Conservation (phyloP, 1,139 yeast species). For the Suhomyces bokatorum region DNA sequence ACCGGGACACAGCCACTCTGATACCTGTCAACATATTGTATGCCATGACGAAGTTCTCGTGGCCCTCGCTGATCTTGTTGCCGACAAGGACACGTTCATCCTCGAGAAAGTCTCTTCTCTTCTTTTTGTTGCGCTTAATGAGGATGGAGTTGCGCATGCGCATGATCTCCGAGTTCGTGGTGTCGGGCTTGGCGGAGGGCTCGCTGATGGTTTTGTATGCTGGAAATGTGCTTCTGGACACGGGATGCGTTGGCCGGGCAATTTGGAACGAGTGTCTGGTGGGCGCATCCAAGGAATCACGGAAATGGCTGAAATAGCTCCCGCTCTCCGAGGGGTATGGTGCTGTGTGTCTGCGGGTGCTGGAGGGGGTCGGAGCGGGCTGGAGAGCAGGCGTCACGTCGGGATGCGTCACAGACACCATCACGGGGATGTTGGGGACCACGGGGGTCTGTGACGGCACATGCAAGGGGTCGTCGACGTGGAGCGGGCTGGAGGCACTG, state of each 20-base stretch:
- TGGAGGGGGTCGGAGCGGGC: not conserved
- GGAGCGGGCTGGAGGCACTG: slow-evolving; percentile 2
- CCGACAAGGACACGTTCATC: slow-evolving; percentile 74
- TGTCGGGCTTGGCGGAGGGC: slow-evolving; percentile 10
- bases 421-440: not conserved
- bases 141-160: slow-evolving; percentile 45
- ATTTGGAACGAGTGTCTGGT: slow-evolving; percentile 15
- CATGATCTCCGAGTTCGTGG: slow-evolving; percentile 38
- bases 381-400: not conserved
- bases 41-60: slow-evolving; percentile 89
- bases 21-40: slow-evolving; percentile 98
- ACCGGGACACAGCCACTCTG: slow-evolving; percentile 88
- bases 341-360: slow-evolving; percentile 26
- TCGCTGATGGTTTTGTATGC: slow-evolving; percentile 13
- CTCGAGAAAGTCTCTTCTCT: slow-evolving; percentile 45
- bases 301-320: slow-evolving; percentile 5
- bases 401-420: not conserved
- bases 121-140: slow-evolving; percentile 45
- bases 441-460: slow-evolving; percentile 1
- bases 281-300: slow-evolving; percentile 1
- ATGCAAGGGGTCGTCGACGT: slow-evolving; percentile 9
- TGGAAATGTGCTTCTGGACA: slow-evolving; percentile 25
- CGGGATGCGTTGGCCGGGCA: slow-evolving; percentile 11
- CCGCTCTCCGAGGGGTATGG: slow-evolving; percentile 16
- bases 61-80: slow-evolving; percentile 86